phyloP scores from a whole-genome alignment of 2,329 filamentous ascomycete genomes.

The Orbilia blumenaviensis region DNA sequence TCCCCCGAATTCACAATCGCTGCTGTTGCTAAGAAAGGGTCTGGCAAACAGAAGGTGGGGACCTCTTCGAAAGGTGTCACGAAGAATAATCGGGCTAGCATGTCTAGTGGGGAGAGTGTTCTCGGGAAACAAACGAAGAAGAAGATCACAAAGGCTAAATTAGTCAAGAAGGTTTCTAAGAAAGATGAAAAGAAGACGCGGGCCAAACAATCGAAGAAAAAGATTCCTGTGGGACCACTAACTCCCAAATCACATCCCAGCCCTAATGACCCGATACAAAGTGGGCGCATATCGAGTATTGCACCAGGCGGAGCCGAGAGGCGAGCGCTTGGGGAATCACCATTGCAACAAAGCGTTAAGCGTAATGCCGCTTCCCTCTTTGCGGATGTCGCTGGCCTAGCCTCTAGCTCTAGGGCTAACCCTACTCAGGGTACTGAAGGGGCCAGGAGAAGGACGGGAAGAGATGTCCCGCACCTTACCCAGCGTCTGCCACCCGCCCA shows the following conservation, averaged over 20 bases:
- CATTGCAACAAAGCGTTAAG: constrained; percentile 24
- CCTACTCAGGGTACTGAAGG: not conserved
- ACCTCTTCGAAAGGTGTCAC: not conserved
- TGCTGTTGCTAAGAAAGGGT: not conserved
- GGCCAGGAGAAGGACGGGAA: not conserved
- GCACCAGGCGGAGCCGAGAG: constrained; percentile 10
- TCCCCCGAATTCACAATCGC: constrained; percentile 24
- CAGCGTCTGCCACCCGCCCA: constrained; percentile 32
- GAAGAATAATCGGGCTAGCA: constrained; percentile 8
- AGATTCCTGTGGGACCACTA: constrained; percentile 3
- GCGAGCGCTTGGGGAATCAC: constrained; percentile 7
- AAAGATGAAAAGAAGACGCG: constrained; percentile 39
- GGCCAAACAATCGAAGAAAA: not conserved
- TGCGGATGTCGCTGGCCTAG: constrained; percentile 3
- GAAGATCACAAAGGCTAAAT: constrained; percentile 22
- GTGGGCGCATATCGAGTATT: not conserved
- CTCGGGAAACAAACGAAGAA: constrained; percentile 33
- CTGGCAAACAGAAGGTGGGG: not conserved
- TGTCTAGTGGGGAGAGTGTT: constrained; percentile 28
- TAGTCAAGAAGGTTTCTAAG: not conserved
- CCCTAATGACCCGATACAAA: constrained; percentile 18
- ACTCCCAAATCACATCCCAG: constrained; percentile 41
- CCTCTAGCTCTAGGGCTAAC: not conserved
- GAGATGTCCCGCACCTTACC: not conserved
- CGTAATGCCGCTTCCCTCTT: constrained; percentile 34